Conservation (phyloP, 2,329 filamentous ascomycete species). For the Gaeumannomyces sp. region DNA sequence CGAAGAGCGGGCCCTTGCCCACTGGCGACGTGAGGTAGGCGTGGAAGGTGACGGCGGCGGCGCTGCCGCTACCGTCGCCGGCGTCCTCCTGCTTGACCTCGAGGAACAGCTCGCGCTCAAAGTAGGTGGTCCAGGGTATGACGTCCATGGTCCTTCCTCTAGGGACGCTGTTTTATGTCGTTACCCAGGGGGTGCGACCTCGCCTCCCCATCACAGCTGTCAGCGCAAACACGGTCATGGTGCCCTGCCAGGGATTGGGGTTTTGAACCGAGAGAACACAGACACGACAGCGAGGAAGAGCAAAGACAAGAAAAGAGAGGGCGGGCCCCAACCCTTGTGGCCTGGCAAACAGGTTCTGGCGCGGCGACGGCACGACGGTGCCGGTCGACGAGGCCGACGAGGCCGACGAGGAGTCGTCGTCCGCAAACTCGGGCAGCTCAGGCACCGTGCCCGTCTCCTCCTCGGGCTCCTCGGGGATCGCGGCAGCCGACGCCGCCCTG, state of each 20-base stretch:
- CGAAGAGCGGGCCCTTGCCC: conserved; percentile 72
- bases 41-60: conserved; percentile 58
- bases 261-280: conserved; percentile 2
- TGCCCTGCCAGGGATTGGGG: too few species aligned
- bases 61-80: conserved; percentile 24
- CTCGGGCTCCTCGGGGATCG: conserved; percentile 28
- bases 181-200: not conserved
- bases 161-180: conserved; percentile 31
- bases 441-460: conserved; percentile 29
- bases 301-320: conserved; percentile 7
- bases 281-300: conserved; percentile 11
- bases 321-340: conserved; percentile 50
- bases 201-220: not conserved
- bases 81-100: conserved; percentile 34
- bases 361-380: conserved; percentile 77
- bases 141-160: conserved; percentile 54
- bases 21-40: conserved; percentile 80
- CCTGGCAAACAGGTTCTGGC: conserved; percentile 66
- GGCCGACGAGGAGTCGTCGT: conserved; percentile 67
- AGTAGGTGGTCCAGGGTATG: conserved; percentile 83
- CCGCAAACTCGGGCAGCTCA: conserved; percentile 40
- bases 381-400: conserved; percentile 90
- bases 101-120: conserved; percentile 79
- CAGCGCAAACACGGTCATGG: not conserved
- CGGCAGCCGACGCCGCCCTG: conserved; percentile 21